These are phyloP conservation scores for Gaeumannomyces tritici DNA, from an alignment of 2,329 filamentous ascomycete genomes.

Conservation along the genomic window DNA sequence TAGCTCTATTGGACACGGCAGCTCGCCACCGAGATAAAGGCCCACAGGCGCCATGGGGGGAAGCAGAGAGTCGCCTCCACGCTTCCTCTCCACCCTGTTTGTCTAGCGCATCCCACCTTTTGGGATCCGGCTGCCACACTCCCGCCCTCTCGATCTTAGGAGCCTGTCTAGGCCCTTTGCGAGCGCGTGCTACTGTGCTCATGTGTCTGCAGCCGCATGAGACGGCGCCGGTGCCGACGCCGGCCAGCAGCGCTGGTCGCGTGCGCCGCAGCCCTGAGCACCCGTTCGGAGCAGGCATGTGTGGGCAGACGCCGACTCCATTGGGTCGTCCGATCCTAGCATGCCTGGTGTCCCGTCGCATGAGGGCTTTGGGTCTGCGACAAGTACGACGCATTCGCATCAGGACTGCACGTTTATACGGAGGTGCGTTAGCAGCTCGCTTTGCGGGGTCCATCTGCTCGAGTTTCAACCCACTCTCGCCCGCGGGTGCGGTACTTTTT, in stretches of 20 bases:
- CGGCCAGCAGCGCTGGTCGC: neutral
- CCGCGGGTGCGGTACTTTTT: too few species aligned
- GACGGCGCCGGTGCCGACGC: neutral
- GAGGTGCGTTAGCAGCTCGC: neutral
- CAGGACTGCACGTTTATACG: neutral
- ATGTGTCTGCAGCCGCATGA: neutral
- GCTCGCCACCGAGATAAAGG: neutral
- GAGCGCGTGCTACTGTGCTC: neutral
- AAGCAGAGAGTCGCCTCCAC: neutral
- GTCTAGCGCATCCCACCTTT: neutral
- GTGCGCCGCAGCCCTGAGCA: neutral
- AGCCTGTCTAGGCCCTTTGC: neutral
- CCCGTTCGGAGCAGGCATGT: neutral
- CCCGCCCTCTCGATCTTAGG: too few species aligned
- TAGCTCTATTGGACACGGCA: neutral
- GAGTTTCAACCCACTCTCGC: neutral
- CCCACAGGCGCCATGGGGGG: too few species aligned
- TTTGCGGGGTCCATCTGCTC: neutral
- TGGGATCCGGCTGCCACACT: neutral
- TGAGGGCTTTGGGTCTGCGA: too few species aligned
- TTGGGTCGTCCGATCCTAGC: neutral
- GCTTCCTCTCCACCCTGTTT: too few species aligned
- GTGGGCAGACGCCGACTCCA: neutral
- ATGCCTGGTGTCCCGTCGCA: neutral
- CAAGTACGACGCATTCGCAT: neutral